Evolutionary conservation across 805 yeast species (phyloP).

Genomic region (Candida arabinofermentans): DNA sequence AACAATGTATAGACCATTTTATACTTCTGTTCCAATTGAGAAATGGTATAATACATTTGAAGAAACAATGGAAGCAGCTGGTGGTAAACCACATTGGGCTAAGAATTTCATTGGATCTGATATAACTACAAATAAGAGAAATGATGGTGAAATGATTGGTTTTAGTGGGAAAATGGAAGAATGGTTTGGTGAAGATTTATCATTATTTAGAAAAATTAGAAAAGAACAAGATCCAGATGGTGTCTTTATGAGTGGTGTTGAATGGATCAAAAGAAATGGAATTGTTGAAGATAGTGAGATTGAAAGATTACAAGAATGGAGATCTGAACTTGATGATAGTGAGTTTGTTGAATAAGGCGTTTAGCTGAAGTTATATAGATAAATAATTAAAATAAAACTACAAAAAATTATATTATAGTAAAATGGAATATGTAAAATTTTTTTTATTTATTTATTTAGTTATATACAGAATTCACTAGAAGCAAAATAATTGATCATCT

Average conservation of each 20-base stretch:
- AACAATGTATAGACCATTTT: slow-evolving; percentile 94
- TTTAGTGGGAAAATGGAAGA: slow-evolving; percentile 61
- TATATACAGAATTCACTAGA: slow-evolving; percentile 17
- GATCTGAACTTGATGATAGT: slow-evolving; percentile 3
- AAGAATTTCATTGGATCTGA: slow-evolving; percentile 77
- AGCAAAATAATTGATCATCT: slow-evolving; percentile 36
- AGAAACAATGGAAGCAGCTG: slow-evolving; percentile 65
- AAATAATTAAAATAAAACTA: no score
- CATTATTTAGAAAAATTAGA: slow-evolving; percentile 59
- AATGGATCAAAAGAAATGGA: slow-evolving; percentile 84
- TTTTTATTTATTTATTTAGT: not conserved
- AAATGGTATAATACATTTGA: slow-evolving; percentile 87
- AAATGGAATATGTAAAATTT: not conserved
- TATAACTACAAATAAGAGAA: slow-evolving; percentile 35
- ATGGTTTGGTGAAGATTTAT: slow-evolving; percentile 78
- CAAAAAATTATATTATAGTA: no score
- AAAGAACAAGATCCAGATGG: slow-evolving; percentile 73
- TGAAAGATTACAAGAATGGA: slow-evolving; percentile 12
- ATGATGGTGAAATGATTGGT: slow-evolving; percentile 77
- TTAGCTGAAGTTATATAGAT: not conserved
- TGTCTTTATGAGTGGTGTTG: slow-evolving; percentile 69
- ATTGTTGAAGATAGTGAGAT: slow-evolving; percentile 36
- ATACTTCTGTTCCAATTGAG: slow-evolving; percentile 63
- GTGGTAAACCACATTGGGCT: slow-evolving; percentile 99
- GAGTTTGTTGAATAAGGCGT: slow-evolving; percentile 6